A percentile compares a stretch with the other conserved stretches of the same genome.
These are phyloP conservation scores for Schizochytrium sp. DNA, from an alignment of 108 stramenopile genomes.

Conservation along the genomic window DNA sequence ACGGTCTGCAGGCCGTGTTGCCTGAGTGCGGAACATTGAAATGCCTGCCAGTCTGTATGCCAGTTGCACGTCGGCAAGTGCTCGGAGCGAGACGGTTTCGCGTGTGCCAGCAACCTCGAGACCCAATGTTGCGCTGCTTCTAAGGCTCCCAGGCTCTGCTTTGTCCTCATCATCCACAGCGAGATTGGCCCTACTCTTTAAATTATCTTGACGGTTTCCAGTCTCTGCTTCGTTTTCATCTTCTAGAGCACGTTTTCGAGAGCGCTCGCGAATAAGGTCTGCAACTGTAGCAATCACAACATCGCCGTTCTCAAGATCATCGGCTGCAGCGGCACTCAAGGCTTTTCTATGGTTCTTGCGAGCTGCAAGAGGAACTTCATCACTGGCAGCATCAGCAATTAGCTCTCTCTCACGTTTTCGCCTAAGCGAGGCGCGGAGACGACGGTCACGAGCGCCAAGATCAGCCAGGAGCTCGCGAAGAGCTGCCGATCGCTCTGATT, in stretches of 20 bases:
- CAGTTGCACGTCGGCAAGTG: not conserved
- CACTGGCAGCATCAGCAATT: not conserved
- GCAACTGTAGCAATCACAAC: conserved; percentile 3
- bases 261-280: not conserved
- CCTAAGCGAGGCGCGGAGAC: not conserved
- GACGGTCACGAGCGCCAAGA: not conserved
- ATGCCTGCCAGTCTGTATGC: conserved; percentile 19
- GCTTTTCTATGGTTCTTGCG: not conserved
- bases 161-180: not conserved
- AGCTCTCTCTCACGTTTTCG: conserved; percentile 14
- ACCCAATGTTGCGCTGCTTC: conserved; percentile 18
- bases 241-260: not conserved
- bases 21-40: conserved; percentile 50
- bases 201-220: not conserved
- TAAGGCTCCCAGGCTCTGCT: not conserved
- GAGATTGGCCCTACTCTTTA: not conserved
- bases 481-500: not conserved
- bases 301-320: not conserved
- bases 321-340: not conserved
- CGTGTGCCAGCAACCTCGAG: not conserved
- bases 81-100: conserved; percentile 8
- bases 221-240: not conserved
- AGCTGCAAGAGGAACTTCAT: not conserved
- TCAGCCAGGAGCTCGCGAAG: conserved; percentile 20
- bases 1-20: not conserved